phyloP scores from a whole-genome alignment of 495 filamentous ascomycete genomes.

The Clavariopsis aquatica region DNA sequence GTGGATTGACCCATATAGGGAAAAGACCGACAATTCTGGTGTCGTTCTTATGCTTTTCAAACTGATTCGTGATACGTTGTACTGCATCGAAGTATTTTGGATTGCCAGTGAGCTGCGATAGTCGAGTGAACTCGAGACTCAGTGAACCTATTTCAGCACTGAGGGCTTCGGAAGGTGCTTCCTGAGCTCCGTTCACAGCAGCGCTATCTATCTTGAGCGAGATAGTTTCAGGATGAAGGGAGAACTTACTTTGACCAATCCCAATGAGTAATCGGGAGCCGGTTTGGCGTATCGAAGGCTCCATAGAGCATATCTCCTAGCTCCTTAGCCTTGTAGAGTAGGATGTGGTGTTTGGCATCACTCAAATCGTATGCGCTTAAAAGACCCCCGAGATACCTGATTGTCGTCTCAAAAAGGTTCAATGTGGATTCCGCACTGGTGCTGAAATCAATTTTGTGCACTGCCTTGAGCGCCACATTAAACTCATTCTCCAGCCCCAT shows the following conservation, averaged over 20 bases:
- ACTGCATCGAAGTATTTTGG: conserved; percentile 93
- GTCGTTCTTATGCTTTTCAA: conserved; percentile 73
- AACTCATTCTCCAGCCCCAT: conserved; percentile 92
- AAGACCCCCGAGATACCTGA: conserved; percentile 49
- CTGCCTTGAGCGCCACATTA: conserved; percentile 72
- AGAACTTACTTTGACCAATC: conserved; percentile 70
- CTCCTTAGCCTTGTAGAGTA: conserved; percentile 85
- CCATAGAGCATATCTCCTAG: conserved; percentile 86
- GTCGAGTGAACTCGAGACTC: conserved; percentile 87
- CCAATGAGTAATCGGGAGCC: conserved; percentile 91
- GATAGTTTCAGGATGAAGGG: too few species aligned
- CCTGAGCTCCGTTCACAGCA: conserved; percentile 49
- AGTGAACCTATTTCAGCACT: conserved; percentile 83
- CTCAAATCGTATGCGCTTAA: conserved; percentile 48
- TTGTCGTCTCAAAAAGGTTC: conserved; percentile 47
- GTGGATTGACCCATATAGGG: conserved; percentile 15
- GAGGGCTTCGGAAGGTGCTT: conserved; percentile 10
- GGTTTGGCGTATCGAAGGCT: conserved; percentile 96
- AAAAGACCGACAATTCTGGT: conserved; percentile 78
- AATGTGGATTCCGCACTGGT: conserved; percentile 52
- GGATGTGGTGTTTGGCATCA: conserved; percentile 64
- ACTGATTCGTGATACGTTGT: conserved; percentile 82
- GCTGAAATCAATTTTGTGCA: conserved; percentile 86
- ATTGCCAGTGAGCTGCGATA: conserved; percentile 86
- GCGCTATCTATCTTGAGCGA: conserved; percentile 58